Conservation (phyloP, 2,329 filamentous ascomycete species). For the Conoideocrella luteorostrata region DNA sequence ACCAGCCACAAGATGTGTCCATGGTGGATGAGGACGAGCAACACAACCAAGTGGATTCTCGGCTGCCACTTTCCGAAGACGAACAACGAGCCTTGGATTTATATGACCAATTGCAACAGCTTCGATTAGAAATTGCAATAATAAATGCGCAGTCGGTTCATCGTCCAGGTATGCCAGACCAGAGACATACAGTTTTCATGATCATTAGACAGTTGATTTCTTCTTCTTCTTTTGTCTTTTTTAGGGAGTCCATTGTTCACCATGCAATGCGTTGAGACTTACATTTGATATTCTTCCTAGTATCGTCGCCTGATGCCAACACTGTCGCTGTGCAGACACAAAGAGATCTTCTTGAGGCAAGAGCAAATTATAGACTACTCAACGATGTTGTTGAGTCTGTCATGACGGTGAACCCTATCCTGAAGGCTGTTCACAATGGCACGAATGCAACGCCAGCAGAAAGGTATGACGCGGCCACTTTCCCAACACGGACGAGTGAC, state of each 20-base stretch:
- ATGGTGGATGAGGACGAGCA: conserved; percentile 16
- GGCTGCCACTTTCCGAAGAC: conserved; percentile 54
- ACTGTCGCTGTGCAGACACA: conserved; percentile 52
- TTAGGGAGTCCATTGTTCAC: too few relatives aligned
- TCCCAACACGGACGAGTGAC: neutral
- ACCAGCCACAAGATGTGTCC: conserved; percentile 16
- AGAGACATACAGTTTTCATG: too few relatives aligned
- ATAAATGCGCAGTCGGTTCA: conserved; percentile 43
- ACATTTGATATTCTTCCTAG: neutral
- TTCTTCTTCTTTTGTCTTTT: too few relatives aligned
- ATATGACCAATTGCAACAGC: conserved; percentile 64
- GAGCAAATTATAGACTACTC: conserved; percentile 62
- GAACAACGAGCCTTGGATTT: conserved; percentile 63
- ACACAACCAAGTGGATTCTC: conserved; percentile 25
- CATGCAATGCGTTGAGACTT: too few relatives aligned
- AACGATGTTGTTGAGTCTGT: conserved; percentile 64
- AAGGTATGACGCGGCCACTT: conserved; percentile 41
- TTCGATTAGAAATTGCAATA: conserved; percentile 66
- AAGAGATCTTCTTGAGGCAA: conserved; percentile 61
- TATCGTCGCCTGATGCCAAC: conserved; percentile 26
- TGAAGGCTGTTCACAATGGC: conserved; percentile 70
- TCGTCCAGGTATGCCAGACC: conserved; percentile 27
- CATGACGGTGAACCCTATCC: conserved; percentile 65
- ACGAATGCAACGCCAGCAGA: conserved; percentile 59
- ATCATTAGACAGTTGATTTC: too few relatives aligned